Evolutionary conservation across 495 filamentous ascomycete species (phyloP), one percentile per base, ranked within the genome.

Genomic region (Penicillium dipodomyicola): DNA sequence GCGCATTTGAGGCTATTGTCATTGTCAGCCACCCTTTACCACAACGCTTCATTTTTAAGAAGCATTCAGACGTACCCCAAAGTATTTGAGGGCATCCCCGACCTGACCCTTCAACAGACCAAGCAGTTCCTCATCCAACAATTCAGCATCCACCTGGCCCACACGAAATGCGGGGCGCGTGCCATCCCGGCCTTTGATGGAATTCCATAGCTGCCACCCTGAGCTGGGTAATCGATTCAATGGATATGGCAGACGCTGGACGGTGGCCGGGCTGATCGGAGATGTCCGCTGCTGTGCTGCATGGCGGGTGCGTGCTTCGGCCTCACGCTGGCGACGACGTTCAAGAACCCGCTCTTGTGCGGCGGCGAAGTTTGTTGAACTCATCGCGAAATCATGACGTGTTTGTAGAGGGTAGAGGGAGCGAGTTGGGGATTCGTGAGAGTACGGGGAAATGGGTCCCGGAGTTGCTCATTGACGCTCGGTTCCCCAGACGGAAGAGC

Each of bases 81-180:
- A 89, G 64, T 93, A 96, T 68, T 92, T 95, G 48, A 97, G 72
- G 8, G 87, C 94, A 53, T 96, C 90, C 51, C 89, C 89, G 14
- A 92, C 88, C 67, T 99, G 94, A 22, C 83, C 85, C 62, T 89
- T 90, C 52, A 99, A 74, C 63, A 97, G 77, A 22, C 85, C 83
- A 11, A 97, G 80, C 44, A 99, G 79, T 72, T 99, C 94, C 67
- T 97, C 92, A 70, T 99, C 94, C 40, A 99, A 75, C 32, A 99
- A 74, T 67, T 97, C 95, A 23, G 94, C 92, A 71, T 99, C 94
- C 25, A 99, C 89, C 77, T 99, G 94, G 7, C 93, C 92, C 11
- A 99, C 95, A 40, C 94, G 85, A 68, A 96, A 96, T 10, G 89
- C 88, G 8, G 94, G 95, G 19, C 82, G 76, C 20, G 87, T 92